Percentiles rank a stretch among this genome's conserved stretches.
Evolutionary conservation across 2,329 filamentous ascomycete genomes (phyloP).

Genomic region (Trichoderma cornu-damae): DNA sequence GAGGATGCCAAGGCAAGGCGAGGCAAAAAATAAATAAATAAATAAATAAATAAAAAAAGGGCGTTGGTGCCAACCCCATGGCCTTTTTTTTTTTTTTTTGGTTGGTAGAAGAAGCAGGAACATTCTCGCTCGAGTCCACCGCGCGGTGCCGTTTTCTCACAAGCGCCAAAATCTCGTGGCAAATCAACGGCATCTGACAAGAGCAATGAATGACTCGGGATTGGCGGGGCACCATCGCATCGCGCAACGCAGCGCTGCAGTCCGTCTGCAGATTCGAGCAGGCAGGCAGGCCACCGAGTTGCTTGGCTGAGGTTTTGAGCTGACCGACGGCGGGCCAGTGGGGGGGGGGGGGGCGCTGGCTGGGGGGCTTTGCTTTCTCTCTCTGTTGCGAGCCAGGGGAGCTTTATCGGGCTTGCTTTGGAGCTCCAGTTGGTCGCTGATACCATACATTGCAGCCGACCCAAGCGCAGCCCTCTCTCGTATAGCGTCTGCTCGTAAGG

Average conservation of each 20-base stretch:
- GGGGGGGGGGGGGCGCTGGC: too few species aligned
- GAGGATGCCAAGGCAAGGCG: too few species aligned
- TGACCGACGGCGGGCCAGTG: constrained; percentile 1
- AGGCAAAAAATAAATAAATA: too few species aligned
- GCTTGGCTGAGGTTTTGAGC: constrained; percentile 10
- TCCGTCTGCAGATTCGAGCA: constrained; percentile 3
- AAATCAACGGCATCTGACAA: constrained; percentile 16
- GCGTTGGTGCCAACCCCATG: neutral
- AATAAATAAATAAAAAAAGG: too few species aligned
- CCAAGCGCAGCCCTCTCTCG: too few species aligned
- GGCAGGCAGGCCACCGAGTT: neutral
- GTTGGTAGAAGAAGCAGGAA: constrained; percentile 7
- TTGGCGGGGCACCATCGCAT: constrained; percentile 15
- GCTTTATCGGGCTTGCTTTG: constrained; percentile 16
- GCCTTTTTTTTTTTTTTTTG: too few species aligned
- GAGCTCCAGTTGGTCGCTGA: constrained; percentile 8
- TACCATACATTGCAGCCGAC: neutral
- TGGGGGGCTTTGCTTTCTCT: neutral
- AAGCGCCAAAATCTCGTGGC: constrained; percentile 15
- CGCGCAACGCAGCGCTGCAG: constrained; percentile 9
- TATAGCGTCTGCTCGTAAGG: too few species aligned
- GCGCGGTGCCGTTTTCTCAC: constrained; percentile 1
- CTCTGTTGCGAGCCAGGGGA: constrained; percentile 3
- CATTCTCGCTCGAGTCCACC: neutral
- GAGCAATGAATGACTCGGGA: constrained; percentile 21